phyloP scores from a whole-genome alignment of 1,284 basidiomycete genomes.

The Leucoagaricus sp. region DNA sequence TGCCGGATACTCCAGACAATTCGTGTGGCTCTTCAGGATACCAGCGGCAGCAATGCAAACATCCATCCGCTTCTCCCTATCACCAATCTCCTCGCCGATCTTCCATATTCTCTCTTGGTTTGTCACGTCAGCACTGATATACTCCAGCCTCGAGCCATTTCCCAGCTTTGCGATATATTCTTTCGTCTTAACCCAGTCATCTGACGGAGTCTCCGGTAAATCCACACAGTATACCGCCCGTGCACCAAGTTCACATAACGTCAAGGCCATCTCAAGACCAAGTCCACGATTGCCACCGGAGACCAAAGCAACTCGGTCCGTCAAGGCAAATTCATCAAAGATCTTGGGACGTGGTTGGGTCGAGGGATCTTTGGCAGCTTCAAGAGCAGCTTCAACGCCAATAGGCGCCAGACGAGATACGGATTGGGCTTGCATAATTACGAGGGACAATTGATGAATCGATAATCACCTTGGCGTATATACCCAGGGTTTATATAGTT shows the following conservation, averaged over 20 bases:
- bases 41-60: constrained; percentile 80
- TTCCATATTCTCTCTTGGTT: constrained; percentile 62
- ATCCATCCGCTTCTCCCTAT: constrained; percentile 67
- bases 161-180: constrained; percentile 53
- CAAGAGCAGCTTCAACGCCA: constrained; percentile 62
- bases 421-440: constrained; percentile 34
- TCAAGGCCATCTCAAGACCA: constrained; percentile 81
- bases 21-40: constrained; percentile 61
- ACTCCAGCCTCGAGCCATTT: constrained; percentile 57
- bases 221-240: constrained; percentile 79
- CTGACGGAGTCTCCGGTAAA: constrained; percentile 61
- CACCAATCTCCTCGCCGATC: constrained; percentile 58
- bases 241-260: constrained; percentile 77
- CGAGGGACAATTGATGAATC: neutral
- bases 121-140: constrained; percentile 65
- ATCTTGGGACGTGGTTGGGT: constrained; percentile 48
- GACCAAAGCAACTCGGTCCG: constrained; percentile 74
- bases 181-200: constrained; percentile 63
- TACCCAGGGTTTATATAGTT: neutral
- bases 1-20: constrained; percentile 71
- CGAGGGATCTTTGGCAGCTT: constrained; percentile 36
- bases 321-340: constrained; percentile 74
- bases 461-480: neutral
- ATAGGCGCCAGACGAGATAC: constrained; percentile 58
- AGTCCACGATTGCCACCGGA: constrained; percentile 82